phyloP scores from a whole-genome alignment of 2,329 filamentous ascomycete species.

The Paecilomyces variotii region DNA sequence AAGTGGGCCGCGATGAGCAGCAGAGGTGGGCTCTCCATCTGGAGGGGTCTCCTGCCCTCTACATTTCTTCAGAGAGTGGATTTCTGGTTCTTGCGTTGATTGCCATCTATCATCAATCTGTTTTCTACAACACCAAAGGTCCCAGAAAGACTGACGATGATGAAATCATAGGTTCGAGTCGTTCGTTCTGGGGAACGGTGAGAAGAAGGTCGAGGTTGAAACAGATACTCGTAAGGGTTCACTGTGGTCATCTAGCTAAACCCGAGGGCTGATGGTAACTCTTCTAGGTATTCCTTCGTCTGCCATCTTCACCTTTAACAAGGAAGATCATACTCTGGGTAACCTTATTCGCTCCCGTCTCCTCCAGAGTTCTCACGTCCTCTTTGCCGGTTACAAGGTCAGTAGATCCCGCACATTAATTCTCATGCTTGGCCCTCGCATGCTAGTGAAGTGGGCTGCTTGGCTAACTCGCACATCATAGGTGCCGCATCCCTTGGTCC shows the following conservation, averaged over 20 bases:
- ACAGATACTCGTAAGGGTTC: slow-evolving; percentile 73
- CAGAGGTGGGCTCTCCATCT: neutral
- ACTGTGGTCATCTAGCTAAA: neutral
- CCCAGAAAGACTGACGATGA: slow-evolving; percentile 10
- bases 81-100: neutral
- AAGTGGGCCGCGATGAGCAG: neutral
- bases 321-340: slow-evolving; percentile 92
- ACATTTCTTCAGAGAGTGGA: neutral
- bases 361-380: slow-evolving; percentile 72
- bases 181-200: slow-evolving; percentile 75
- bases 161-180: slow-evolving; percentile 68
- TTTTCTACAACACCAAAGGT: neutral
- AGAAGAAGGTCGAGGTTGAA: slow-evolving; percentile 89
- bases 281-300: slow-evolving; percentile 76
- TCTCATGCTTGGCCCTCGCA: neutral
- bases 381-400: slow-evolving; percentile 90
- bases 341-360: slow-evolving; percentile 84
- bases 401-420: slow-evolving; percentile 5
- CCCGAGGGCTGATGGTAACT: neutral
- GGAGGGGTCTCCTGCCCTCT: neutral
- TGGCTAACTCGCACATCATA: slow-evolving; percentile 9
- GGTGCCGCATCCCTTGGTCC: slow-evolving; percentile 39
- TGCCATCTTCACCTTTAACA: slow-evolving; percentile 91
- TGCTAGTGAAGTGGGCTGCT: neutral
- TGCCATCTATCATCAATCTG: slow-evolving; percentile 1